phyloP scores from a whole-genome alignment of 495 filamentous ascomycete genomes.

The Aspergillus sclerotiicarbonarius region DNA sequence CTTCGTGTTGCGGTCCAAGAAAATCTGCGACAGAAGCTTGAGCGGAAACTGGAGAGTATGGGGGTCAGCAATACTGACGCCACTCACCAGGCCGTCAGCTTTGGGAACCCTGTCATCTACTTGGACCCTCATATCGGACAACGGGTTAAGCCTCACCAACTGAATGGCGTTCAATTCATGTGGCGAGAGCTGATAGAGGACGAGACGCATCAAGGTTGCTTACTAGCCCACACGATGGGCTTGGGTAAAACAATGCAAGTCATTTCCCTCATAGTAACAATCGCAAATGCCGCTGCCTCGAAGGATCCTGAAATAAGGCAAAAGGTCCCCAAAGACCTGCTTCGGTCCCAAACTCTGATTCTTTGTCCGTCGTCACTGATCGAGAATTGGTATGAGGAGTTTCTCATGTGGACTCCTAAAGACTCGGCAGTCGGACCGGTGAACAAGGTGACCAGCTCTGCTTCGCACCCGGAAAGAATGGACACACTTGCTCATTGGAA shows the following conservation, averaged over 20 bases:
- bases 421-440: constrained; percentile 48
- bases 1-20: constrained; percentile 45
- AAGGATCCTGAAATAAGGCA: constrained; percentile 48
- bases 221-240: constrained; percentile 92
- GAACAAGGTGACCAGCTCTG: constrained; percentile 43
- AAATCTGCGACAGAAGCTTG: constrained; percentile 47
- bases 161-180: constrained; percentile 78
- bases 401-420: constrained; percentile 63
- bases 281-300: constrained; percentile 63
- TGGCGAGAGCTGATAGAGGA: constrained; percentile 77
- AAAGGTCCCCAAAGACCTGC: constrained; percentile 67
- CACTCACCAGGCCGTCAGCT: constrained; percentile 63
- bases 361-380: constrained; percentile 74
- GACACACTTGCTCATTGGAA: constrained; percentile 57
- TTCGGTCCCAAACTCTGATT: constrained; percentile 62
- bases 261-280: constrained; percentile 74
- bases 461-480: constrained; percentile 33
- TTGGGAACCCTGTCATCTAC: constrained; percentile 59
- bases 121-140: constrained; percentile 47
- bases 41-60: constrained; percentile 36
- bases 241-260: constrained; percentile 92
- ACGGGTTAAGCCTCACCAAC: constrained; percentile 58
- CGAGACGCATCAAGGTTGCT: constrained; percentile 63
- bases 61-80: constrained; percentile 40
- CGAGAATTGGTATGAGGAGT: constrained; percentile 81